Base-by-base conservation (phyloP, 164 flowering plant genomes). In the Chimonanthus praecox region DNA sequence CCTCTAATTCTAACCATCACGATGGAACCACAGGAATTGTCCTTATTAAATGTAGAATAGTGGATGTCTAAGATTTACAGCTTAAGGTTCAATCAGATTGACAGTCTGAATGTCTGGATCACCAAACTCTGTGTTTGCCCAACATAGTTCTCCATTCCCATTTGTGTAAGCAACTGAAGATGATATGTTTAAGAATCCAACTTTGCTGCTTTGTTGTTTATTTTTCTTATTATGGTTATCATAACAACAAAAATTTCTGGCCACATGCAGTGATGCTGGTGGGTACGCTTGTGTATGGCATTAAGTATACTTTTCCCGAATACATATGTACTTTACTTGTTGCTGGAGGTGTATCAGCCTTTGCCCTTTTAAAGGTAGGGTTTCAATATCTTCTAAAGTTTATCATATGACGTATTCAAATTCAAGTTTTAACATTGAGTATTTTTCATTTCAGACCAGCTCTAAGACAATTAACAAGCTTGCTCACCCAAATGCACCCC, bases 401-500 rank as follows among this genome's bases (percentile, higher is more conserved):
- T 47, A 3, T 68, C 21, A 46, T 20, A 20, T 43, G n/a, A 11
- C 45, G 21, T 68, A 16, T 33, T 15, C 21, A 45, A 13, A 45
- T 21, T 72, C 61, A 46, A 73, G n/a, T 70, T 44, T 68, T 13
- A 21, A 16, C 49, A 43, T 33, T 49, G n/a, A 16, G 49, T 70
- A 47, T 47, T 71, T 44, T 66, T 44, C 20, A 45, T 58, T 9
- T 47, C 91, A 95, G 99, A 90, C 98, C 69, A 95, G 97, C 83
- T 88, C 98, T 63, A 93, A 95, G 86, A 93, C 97, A 60, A 90
- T 90, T 45, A 89, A 90, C 87, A 95, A 93, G 85, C 85, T 95
- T 74, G 99, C 99, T 16, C 85, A 86, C 78, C 99, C 99, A 58
- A 93, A 95, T 83, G 98, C 99, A 20, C 97, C 97, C 65, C 90